Base-by-base conservation (phyloP, 495 filamentous ascomycete species). In the Penicillium crystallinum region DNA sequence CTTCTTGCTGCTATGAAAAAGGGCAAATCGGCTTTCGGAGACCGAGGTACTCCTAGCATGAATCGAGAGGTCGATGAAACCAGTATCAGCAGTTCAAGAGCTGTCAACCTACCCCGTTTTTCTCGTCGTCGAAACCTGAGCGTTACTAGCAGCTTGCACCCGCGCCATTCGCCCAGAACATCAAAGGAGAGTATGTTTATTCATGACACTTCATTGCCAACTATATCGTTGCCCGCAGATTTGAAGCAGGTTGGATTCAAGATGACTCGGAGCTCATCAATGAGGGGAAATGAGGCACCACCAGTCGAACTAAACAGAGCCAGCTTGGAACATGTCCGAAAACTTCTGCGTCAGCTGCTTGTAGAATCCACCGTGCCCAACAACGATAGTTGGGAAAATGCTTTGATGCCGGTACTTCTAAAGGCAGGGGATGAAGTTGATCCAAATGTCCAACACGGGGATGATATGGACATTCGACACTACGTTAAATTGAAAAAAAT, bases 401-500 rank as follows among this genome's bases (percentile, higher is more conserved):
- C 95, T 0, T 76, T 99, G 17, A 79, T 97, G 43, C 95, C 95
- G 11, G 95, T 97, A 45, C 74, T 99, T 2, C 74, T 97, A 15
- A 87, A 91, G 55, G 91, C 90, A 53, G 92, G 92, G 0, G 91
- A 96, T 57, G 93, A 96, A 59, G 90, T 99, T 17, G 89, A 96
- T 57, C 95, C 95, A 4, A 84, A 97, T 67, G 85, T 96, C 19
- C 84, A 91, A 44, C 77, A 77, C 40, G 90, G 89, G 2, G 95
- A 99, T 61, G 88, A 92, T 60, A 96, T 97, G 71, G 92, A 99
- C 66, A 96, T 99, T 54, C 82, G 93, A n/a, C 92, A 97, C 61
- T 99, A 96, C 61, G 86, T 99, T 38, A 99, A 99, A 68, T 71
- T 99, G 18, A 99, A 99, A 62, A 95, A 95, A 63, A 91, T 97